phyloP scores from a whole-genome alignment of 2,329 filamentous ascomycete species.

The Immersiporthe knoxdaviesiana region DNA sequence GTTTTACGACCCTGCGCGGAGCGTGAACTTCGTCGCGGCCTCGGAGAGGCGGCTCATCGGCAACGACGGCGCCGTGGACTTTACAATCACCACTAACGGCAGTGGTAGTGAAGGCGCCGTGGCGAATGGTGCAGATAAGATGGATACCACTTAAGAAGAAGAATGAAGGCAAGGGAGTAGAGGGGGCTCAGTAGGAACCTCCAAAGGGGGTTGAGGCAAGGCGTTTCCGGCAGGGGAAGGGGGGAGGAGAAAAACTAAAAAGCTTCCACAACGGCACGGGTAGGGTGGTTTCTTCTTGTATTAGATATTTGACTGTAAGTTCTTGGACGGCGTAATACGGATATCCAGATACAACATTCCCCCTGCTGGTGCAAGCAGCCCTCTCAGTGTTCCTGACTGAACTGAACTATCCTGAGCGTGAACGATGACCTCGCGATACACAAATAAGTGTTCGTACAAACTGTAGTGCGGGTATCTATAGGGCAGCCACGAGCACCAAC shows the following conservation, averaged over 20 bases:
- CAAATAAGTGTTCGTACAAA: background rate
- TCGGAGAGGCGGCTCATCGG: constrained; percentile 94
- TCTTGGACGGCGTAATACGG: constrained; percentile 27
- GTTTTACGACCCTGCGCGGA: constrained; percentile 88
- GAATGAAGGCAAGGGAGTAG: background rate
- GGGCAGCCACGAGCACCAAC: background rate
- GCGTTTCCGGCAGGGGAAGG: constrained; percentile 24
- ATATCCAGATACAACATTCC: constrained; percentile 17
- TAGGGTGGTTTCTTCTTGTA: constrained; percentile 17
- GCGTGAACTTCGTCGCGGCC: constrained; percentile 86
- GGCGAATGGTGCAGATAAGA: constrained; percentile 40
- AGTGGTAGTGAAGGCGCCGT: constrained; percentile 50
- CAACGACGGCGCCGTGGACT: constrained; percentile 78
- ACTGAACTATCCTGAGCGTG: background rate
- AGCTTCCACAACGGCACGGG: constrained; percentile 18
- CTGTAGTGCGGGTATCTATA: background rate
- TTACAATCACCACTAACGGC: constrained; percentile 58
- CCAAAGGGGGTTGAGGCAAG: constrained; percentile 11
- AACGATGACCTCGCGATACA: background rate
- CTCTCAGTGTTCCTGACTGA: background rate
- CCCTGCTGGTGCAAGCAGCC: constrained; percentile 17
- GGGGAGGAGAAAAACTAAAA: constrained; percentile 5
- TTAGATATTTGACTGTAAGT: constrained; percentile 21
- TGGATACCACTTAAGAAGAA: constrained; percentile 48
- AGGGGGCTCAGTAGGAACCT: background rate